Base-by-base conservation (phyloP, 2,329 filamentous ascomycete genomes). In the Tolypocladium cylindrosporum region DNA sequence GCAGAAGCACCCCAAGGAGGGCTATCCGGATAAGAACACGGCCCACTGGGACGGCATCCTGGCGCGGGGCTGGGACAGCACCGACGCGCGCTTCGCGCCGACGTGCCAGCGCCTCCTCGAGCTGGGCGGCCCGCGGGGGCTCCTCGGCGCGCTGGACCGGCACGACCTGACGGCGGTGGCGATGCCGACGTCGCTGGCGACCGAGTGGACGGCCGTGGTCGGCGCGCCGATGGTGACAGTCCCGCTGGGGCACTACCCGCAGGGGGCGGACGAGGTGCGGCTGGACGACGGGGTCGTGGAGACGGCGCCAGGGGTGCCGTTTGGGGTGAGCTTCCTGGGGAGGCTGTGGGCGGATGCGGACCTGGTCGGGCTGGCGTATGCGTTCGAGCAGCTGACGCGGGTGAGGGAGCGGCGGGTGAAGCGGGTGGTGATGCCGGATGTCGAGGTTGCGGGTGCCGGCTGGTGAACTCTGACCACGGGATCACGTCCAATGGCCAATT, bases 321-420 rank as follows among this genome's bases (percentile, higher is more conserved):
- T 87, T 65, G 85, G 85, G 0, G 67, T 88, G 34, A 75, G 75
- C 14, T 88, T 88, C 64, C 70, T 87, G 58, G 86, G 84, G 0
- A 66, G 68, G 2, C 76, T 75, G 57, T 88, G 79, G 75, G 79
- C 75, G 39, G 85, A 88, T 67, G 78, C 78, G 61, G 48, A 50
- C 9, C 52, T 88, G 60, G 80, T 88, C 58, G 81, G 81, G 1
- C 77, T 82, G 66, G 85, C 84, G n/a, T 87, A 84, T 73, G 84
- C 82, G 7, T 88, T 81, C 70, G 85, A 89, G 73, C 82, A 86
- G 72, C 71, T 75, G 61, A 85, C 64, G 5, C 58, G 55, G 43
- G 53, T 56, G 41, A 41, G 62, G 34, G 41, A 48, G 11, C 24
- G 54, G 43, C 31, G n/a, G 31, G 60, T 57, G 50, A 57, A 40